A percentile compares a stretch with the other conserved stretches of the same genome.
Conservation (phyloP, 176 grass and related monocot genomes). For the Saccharum spontaneum region DNA sequence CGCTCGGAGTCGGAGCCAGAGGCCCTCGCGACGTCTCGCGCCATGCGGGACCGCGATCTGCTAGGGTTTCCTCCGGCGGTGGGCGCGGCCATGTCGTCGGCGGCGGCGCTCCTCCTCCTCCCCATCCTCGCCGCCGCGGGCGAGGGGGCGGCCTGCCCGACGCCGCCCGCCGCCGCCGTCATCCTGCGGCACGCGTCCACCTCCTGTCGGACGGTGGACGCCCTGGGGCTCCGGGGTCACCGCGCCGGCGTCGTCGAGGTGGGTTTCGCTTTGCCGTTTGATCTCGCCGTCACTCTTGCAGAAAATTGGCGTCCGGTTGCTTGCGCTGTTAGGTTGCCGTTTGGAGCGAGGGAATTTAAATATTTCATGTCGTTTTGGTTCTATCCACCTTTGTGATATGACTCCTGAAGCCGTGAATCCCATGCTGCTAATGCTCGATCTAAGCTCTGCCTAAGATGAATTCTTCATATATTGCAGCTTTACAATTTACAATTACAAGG, state of each 20-base stretch:
- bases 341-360: background rate
- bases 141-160: conserved; percentile 27
- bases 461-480: background rate
- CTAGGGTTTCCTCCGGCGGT: background rate
- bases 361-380: background rate
- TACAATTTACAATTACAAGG: background rate
- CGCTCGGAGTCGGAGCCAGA: background rate
- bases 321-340: background rate
- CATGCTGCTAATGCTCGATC: background rate
- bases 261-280: background rate
- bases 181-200: conserved; percentile 13
- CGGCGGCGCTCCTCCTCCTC: conserved; percentile 33
- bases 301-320: background rate
- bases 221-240: background rate
- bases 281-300: background rate
- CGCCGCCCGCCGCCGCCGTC: conserved; percentile 1
- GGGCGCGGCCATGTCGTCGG: conserved; percentile 22
- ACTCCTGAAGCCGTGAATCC: background rate
- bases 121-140: conserved; percentile 27
- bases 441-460: background rate
- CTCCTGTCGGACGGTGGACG: background rate
- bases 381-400: background rate
- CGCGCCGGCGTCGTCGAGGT: conserved; percentile 40
- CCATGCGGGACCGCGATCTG: conserved; percentile 9
- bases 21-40: background rate